phyloP scores from a whole-genome alignment of 2,329 filamentous ascomycete genomes.

The Beauveria brongniartii region DNA sequence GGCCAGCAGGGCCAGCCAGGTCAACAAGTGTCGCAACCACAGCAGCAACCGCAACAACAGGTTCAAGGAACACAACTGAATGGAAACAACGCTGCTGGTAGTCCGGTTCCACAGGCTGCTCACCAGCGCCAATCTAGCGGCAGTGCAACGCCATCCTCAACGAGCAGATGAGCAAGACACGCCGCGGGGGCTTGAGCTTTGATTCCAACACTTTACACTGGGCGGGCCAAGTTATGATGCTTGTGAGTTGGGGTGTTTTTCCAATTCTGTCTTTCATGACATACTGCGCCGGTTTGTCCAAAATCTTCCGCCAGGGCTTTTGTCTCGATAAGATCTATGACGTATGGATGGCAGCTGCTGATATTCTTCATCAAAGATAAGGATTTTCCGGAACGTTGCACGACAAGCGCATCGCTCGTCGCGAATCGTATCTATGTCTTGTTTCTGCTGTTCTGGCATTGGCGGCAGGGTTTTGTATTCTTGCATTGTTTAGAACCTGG shows the following conservation, averaged over 20 bases:
- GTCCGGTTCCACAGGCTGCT: conserved; percentile 8
- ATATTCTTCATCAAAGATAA: background rate
- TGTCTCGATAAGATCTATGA: background rate
- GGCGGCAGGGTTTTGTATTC: background rate
- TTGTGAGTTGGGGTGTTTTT: background rate
- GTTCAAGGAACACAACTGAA: conserved; percentile 9
- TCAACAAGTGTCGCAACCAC: conserved; percentile 4
- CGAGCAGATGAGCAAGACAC: conserved; percentile 16
- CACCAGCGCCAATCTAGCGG: conserved; percentile 29
- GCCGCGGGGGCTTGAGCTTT: background rate
- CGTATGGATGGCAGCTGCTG: background rate
- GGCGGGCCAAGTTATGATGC: background rate
- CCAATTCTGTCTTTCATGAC: background rate
- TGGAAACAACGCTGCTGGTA: conserved; percentile 3
- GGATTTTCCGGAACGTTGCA: background rate
- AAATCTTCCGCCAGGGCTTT: background rate
- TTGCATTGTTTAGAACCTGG: background rate
- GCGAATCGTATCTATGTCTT: background rate
- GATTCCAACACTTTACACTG: background rate
- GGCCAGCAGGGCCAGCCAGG: conserved; percentile 18
- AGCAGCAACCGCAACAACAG: conserved; percentile 13
- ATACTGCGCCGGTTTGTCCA: background rate
- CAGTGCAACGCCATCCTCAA: conserved; percentile 30
- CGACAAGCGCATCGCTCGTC: background rate
- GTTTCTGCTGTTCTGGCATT: background rate